Base-by-base conservation (phyloP, 2,329 filamentous ascomycete species). In the Claviceps fusiformis region DNA sequence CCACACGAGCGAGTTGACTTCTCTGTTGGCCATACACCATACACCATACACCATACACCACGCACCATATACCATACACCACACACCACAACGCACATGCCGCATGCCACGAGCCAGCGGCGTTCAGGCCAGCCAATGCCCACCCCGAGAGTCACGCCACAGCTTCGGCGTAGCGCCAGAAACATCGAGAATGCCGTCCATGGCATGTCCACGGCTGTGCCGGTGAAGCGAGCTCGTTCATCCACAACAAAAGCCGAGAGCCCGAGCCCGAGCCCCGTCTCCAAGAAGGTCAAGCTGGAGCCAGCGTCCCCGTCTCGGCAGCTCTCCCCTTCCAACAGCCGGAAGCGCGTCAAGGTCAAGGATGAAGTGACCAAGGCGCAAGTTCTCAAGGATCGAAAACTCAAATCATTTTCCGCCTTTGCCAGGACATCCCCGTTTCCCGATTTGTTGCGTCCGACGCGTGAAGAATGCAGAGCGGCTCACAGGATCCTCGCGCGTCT, bases 381-480 rank as follows among this genome's bases (percentile, higher is more conserved):
- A 24, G 33, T 60, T 24, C 68, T 74, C 10, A 69, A 70, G 52
- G 68, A 69, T 13, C 71, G 68, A 56, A 76, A 76, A 55, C 68
- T 75, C 43, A 73, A 72, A 52, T 67, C 70, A 1, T 75, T 74
- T 59, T 54, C 68, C 1, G 66, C 71, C 44, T 72, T 71, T 62
- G 52, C 66, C 41, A 63, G 65, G 41, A 61, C 65, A 27, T 75
- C 82, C 1, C 87, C 87, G 0, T 92, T 85, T 60, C 86, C 86
- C 0, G 73, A 82, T 56, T 87, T 84, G 64, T 62, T 70, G 3
- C 81, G 76, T 59, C 87, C 87, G 0, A 88, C 84, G 0, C 66
- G 78, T 0, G 76, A 79, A 35, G 85, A 90, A 64, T 89, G 86
- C 67, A 73, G 79, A 57, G 76, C 82, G 55, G 85, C 89, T n/a